Conservation (phyloP, 495 filamentous ascomycete species). For the Penicillium verhagenii region DNA sequence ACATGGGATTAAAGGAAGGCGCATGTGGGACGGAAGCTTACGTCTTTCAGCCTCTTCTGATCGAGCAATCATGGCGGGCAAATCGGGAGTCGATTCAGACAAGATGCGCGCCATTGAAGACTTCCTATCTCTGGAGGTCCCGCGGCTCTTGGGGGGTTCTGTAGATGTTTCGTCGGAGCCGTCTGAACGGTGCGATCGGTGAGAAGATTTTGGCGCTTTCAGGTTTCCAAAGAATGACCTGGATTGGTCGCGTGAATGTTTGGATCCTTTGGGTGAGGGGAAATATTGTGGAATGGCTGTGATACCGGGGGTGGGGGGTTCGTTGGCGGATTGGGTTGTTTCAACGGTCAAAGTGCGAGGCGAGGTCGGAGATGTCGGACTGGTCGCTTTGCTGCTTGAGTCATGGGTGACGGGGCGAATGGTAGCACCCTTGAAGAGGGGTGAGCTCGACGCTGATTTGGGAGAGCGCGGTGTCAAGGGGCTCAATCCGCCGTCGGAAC, state of each 20-base stretch:
- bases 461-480: constrained; percentile 46
- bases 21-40: constrained; percentile 14
- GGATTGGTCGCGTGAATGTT: constrained; percentile 53
- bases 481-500: constrained; percentile 39
- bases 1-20: background rate
- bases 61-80: constrained; percentile 30
- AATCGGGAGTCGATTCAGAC: constrained; percentile 45
- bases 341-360: constrained; percentile 18
- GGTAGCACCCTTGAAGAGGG: constrained; percentile 42
- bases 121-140: constrained; percentile 43
- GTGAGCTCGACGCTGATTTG: constrained; percentile 42
- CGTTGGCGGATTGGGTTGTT: constrained; percentile 27
- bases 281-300: constrained; percentile 56
- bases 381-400: constrained; percentile 32
- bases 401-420: constrained; percentile 48
- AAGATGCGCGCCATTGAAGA: constrained; percentile 30
- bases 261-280: constrained; percentile 48
- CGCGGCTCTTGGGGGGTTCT: constrained; percentile 44
- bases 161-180: constrained; percentile 36
- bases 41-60: constrained; percentile 33
- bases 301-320: constrained; percentile 46
- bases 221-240: constrained; percentile 58
- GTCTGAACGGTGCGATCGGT: constrained; percentile 41
- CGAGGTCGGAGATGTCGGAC: constrained; percentile 34
- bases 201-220: constrained; percentile 55